Base-by-base conservation (phyloP, 331 rosid species). In the Cydonia oblonga region DNA sequence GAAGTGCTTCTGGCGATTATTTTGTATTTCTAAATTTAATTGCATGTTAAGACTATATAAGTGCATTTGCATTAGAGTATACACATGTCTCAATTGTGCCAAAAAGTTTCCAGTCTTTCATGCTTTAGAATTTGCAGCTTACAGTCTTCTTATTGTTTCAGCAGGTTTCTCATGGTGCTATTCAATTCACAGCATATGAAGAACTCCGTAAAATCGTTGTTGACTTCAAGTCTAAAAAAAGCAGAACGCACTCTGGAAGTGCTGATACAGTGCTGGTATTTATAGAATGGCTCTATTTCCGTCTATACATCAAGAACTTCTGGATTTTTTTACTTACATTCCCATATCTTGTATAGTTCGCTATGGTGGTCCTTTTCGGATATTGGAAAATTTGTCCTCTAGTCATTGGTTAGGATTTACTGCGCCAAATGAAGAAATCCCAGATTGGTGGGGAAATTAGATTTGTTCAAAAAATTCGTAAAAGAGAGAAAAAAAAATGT, bases 101-200 rank as follows among this genome's bases (percentile, higher is more conserved):
- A 2, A 3, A 9, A 30, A 15, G 32, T 58, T 24, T 26, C 35
- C 49, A 30, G 70, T 13, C 57, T 30, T 66, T 54, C 53, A 26
- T 79, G 56, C 73, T 66, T 53, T 72, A 20, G 52, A 49, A 59
- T 56, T 59, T 44, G 70, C 70, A 29, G 63, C 76, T 73, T 62
- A 64, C 9, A 18, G 66, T 74, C 70, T 72, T 54, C 66, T 9
- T 82, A 76, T 57, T 80, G 81, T 71, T 87, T 78, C 96, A 86
- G 96, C 96, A 90, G 98, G 96, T 92, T 69, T 90, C 98, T 83
- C 96, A 90, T 75, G 98, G 98, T 67, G 96, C 98, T 75, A 79
- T 92, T 75, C 92, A 90, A 75, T 92, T 92, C 79, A 90, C 98
- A 46, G 92, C 82, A 19, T 90, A 92, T 42, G 96, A 92, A 77